phyloP scores from a whole-genome alignment of 148 eudicot species.

The Chenopodium album region DNA sequence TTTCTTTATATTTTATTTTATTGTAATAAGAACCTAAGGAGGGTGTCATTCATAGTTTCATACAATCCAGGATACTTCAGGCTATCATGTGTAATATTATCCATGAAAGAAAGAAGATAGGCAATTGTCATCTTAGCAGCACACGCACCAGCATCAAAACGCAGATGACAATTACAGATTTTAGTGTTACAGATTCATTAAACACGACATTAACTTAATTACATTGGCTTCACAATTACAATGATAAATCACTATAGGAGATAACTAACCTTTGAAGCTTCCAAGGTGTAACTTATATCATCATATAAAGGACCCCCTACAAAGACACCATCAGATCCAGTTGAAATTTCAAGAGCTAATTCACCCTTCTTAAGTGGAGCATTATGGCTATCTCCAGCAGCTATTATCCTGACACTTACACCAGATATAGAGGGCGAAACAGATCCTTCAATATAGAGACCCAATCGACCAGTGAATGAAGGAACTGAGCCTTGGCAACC shows the following conservation, averaged over 20 bases:
- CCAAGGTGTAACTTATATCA: slow-evolving; percentile 72
- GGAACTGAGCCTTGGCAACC: slow-evolving; percentile 80
- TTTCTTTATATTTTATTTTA: background rate
- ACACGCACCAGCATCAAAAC: background rate
- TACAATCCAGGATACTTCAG: background rate
- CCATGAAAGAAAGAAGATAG: background rate
- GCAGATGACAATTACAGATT: background rate
- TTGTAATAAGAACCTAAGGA: background rate
- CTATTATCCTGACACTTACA: slow-evolving; percentile 64
- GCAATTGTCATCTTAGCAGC: background rate
- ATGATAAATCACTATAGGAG: background rate
- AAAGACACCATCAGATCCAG: slow-evolving; percentile 67
- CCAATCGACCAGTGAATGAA: slow-evolving; percentile 74
- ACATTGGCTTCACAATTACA: background rate
- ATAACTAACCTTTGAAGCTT: slow-evolving; percentile 81
- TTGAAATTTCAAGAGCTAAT: slow-evolving; percentile 66
- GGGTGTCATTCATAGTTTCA: background rate
- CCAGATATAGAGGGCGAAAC: slow-evolving; percentile 86
- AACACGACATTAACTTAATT: background rate
- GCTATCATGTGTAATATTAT: background rate
- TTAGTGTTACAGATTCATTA: background rate
- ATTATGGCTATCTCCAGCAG: slow-evolving; percentile 66
- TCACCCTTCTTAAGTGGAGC: slow-evolving; percentile 67
- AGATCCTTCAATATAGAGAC: slow-evolving; percentile 92
- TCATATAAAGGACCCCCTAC: slow-evolving; percentile 90